phyloP scores from a whole-genome alignment of 768 basidiomycete genomes.

The Lactifluus echinatus region DNA sequence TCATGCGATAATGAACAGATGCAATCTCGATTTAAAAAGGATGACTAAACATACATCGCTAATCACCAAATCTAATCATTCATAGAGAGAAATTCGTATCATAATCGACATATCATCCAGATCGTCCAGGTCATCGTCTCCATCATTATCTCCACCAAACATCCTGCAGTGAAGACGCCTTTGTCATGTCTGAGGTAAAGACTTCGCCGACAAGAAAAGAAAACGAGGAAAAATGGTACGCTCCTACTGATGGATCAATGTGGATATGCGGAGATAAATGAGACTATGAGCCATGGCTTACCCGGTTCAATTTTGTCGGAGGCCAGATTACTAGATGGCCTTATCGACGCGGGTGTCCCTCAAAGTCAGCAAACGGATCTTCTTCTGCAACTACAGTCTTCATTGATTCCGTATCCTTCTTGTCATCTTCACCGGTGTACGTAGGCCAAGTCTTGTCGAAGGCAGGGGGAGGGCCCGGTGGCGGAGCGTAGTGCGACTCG shows the following conservation, averaged over 20 bases:
- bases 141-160: neutral
- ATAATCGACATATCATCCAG: no score
- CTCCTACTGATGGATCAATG: neutral
- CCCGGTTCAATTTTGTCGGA: no score
- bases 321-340: no score
- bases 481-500: conserved; percentile 34
- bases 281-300: neutral
- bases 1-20: no score
- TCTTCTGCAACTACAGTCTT: conserved; percentile 30
- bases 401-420: conserved; percentile 24
- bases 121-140: neutral
- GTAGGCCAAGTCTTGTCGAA: conserved; percentile 33
- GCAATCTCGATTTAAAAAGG: no score
- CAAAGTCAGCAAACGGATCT: conserved; percentile 51
- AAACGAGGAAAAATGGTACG: no score
- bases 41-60: neutral
- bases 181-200: no score
- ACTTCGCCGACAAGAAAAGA: neutral
- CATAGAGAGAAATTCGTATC: neutral
- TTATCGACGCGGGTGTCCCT: conserved; percentile 19
- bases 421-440: conserved; percentile 31
- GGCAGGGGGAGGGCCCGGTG: conserved; percentile 40
- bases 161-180: neutral
- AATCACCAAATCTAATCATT: neutral
- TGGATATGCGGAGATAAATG: neutral